Base-by-base conservation (phyloP, 129 eudicot genomes). In the Saussurea involucrata region DNA sequence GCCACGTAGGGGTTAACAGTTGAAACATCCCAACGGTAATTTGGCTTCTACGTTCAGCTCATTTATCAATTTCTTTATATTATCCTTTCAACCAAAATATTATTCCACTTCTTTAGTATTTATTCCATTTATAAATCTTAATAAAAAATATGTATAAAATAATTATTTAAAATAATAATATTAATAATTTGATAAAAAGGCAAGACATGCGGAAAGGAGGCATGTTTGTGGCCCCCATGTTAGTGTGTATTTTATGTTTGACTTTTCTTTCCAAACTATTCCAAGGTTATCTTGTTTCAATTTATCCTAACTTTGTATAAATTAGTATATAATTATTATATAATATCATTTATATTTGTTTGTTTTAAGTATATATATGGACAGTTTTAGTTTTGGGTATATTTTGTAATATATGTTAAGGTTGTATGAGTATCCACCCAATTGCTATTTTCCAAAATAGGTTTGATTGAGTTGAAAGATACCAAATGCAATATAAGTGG, bases 41-140 rank as follows among this genome's bases (percentile, higher is more conserved):
- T 80, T 87, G 68, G 86, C 88, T 85, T 88, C 67, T 77, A 88
- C 84, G 92, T 66, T 74, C 81, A 66, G 81, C 64, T 75, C 57
- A 20, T 17, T 49, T 21, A 34, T 20, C 28, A 2, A 68, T 42
- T 8, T 42, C 0, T 32, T 79, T 72, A 71, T 71, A 10, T 72
- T 79, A 79, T 79, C 66, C 73, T 27, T 72, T 34, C 60, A 34
- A 22, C 73, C 60, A 79, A 31, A 34, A 63, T 29, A 72, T 58
- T 67, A 15, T 66, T 27, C 61, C 40, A 31, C 46, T 66, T 72
- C 37, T 17, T 21, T 22, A 31, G 2, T 40, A 40, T 28, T 15
- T 65, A 0, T 25, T 64, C 25, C 1, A 2, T 49, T 68, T 76
- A 63, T 15, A n/a, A 22, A 13, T 13, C n/a, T n/a, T n/a, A n/a